Evolutionary conservation across 2,329 filamentous ascomycete genomes (phyloP), one percentile per base, ranked within the genome.

Genomic region (Cryphonectria naterciae): DNA sequence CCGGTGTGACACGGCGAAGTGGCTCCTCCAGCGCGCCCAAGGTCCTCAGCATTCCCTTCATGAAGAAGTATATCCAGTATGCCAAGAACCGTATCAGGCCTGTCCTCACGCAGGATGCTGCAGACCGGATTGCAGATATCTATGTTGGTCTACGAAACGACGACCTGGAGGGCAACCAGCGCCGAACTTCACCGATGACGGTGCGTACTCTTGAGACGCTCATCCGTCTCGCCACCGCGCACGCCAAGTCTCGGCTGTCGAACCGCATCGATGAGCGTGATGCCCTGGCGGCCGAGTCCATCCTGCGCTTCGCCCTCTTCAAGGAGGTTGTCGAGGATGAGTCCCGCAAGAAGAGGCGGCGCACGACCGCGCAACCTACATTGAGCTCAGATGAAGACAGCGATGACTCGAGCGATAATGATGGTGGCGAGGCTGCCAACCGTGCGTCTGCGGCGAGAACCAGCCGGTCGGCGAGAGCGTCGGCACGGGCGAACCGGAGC

Each of bases 41-140:
- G 80, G 93, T 99, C 19, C 85, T 99, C 68, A 97, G 93, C 82
- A 98, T 99, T 72, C 93, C 95, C 0, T 99, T 99, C 82, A 94
- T 99, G 85, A 99, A 99, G 85, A 99, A 99, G 83, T 99, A 98
- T 81, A 97, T 99, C 62, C 96, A 99, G 79, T 99, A 99, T 80
- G 94, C 96, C 74, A 99, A 99, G 84, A 92, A 89, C 49, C 87
- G 96, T 78, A 88, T 97, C 77, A 97, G 94, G 87, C 96, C 96
- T 0, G 85, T 97, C 56, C 85, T 99, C 73, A 97, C 95, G 0
- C 94, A 96, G 78, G 94, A 94, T 61, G 95, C 96, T 7, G 93
- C 94, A 15, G 94, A 98, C 76, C 93, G 97, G 74, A 97, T 99
- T 77, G 91, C 95, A 52, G 89, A 93, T 43, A 93, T 95, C 22